Conservation (phyloP, 768 basidiomycete genomes). For the Mycena crocata region DNA sequence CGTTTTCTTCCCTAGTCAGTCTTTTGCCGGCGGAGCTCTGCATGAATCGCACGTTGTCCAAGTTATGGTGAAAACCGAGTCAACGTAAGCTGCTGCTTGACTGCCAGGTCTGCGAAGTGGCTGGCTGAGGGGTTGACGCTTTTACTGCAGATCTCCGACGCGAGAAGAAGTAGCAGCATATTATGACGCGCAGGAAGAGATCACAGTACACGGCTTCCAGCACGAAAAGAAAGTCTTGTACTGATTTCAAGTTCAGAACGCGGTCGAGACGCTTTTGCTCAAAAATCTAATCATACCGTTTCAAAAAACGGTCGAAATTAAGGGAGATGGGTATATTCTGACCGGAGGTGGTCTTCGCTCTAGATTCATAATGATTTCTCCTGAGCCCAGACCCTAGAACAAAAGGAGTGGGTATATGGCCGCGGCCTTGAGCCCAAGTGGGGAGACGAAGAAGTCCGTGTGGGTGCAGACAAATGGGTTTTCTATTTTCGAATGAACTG, state of each 20-base stretch:
- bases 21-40: neutral
- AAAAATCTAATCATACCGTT: constrained; percentile 19
- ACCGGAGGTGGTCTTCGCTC: constrained; percentile 2
- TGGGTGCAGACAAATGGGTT: constrained; percentile 27
- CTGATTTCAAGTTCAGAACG: constrained; percentile 6
- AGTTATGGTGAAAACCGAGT: constrained; percentile 24
- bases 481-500: constrained; percentile 26
- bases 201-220: constrained; percentile 21
- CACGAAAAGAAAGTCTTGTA: neutral
- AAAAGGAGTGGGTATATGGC: constrained; percentile 31
- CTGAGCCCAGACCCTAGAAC: neutral
- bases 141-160: constrained; percentile 14
- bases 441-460: constrained; percentile 21
- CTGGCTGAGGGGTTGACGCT: neutral
- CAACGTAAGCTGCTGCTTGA: no score
- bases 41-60: constrained; percentile 22
- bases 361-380: neutral
- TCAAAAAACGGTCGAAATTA: constrained; percentile 13
- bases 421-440: constrained; percentile 17
- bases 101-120: no score
- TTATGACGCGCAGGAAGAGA: constrained; percentile 27
- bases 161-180: constrained; percentile 25
- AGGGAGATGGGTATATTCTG: constrained; percentile 29
- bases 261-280: constrained; percentile 18
- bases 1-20: constrained; percentile 27